phyloP scores from a whole-genome alignment of 352 stramenopile species.

The Pythium angustatum region DNA sequence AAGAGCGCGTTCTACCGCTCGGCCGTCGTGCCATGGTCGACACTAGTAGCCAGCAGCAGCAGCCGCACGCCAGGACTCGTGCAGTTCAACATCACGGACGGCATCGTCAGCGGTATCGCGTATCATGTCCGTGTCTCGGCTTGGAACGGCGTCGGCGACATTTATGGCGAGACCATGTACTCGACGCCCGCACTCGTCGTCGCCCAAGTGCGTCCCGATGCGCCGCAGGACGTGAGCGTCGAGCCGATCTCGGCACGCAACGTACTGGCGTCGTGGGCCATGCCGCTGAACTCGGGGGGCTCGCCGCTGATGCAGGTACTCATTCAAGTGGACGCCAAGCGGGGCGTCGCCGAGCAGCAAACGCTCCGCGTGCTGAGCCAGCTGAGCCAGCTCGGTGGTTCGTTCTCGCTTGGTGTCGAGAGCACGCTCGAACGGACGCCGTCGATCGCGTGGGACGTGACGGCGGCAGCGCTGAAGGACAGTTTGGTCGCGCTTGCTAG shows the following conservation, averaged over 20 bases:
- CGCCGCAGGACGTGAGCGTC: slow-evolving; percentile 51
- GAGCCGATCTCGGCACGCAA: slow-evolving; percentile 34
- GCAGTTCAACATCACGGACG: slow-evolving; percentile 36
- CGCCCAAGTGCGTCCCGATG: slow-evolving; percentile 40
- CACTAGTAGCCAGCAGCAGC: slow-evolving; percentile 21
- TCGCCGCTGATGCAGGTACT: slow-evolving; percentile 45
- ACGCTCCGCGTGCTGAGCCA: slow-evolving; percentile 44
- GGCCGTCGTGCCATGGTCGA: slow-evolving; percentile 44
- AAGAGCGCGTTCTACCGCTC: slow-evolving; percentile 68
- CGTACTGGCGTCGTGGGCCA: slow-evolving; percentile 53
- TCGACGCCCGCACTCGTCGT: slow-evolving; percentile 71
- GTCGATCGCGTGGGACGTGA: slow-evolving; percentile 43
- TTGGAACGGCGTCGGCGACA: slow-evolving; percentile 90
- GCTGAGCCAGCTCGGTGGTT: slow-evolving; percentile 37
- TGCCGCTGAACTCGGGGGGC: slow-evolving; percentile 56
- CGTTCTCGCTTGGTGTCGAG: slow-evolving; percentile 38
- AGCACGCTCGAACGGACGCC: slow-evolving; percentile 18
- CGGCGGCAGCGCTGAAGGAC: slow-evolving; percentile 34
- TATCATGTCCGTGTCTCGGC: slow-evolving; percentile 92
- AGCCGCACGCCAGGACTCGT: slow-evolving; percentile 19
- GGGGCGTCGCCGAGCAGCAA: slow-evolving; percentile 64
- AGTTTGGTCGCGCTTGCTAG: slow-evolving; percentile 16
- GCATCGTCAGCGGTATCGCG: slow-evolving; percentile 32
- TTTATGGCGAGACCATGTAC: slow-evolving; percentile 80
- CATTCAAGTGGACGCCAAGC: slow-evolving; percentile 64